Evolutionary conservation across 1,284 basidiomycete genomes (phyloP).

Genomic region (Moesziomyces sp.): DNA sequence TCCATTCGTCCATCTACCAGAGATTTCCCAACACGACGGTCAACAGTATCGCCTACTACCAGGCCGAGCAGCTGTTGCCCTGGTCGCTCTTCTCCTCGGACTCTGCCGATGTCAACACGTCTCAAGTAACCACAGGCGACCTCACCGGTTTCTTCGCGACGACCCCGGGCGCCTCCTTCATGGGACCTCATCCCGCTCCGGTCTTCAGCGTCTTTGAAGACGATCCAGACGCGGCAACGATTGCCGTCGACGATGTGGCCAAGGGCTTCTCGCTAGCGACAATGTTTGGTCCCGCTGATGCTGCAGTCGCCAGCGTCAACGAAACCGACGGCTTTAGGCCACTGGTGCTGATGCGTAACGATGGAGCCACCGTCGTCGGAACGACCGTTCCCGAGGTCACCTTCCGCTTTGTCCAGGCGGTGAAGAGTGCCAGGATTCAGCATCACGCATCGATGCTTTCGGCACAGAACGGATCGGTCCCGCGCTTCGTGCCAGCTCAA

Average conservation of each 20-base stretch:
- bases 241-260: constrained; percentile 27
- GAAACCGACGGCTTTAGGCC: constrained; percentile 34
- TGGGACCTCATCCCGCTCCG: constrained; percentile 34
- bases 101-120: constrained; percentile 2
- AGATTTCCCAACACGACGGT: constrained; percentile 40
- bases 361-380: constrained; percentile 36
- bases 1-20: constrained; percentile 45
- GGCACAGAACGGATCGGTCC: constrained; percentile 3
- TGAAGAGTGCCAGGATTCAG: constrained; percentile 33
- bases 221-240: constrained; percentile 17
- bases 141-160: constrained; percentile 21
- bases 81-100: constrained; percentile 24
- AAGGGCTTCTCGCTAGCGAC: constrained; percentile 26
- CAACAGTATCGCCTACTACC: constrained; percentile 40
- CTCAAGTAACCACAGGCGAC: constrained; percentile 12
- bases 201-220: constrained; percentile 30
- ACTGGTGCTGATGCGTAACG: constrained; percentile 46
- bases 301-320: constrained; percentile 12
- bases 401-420: constrained; percentile 37
- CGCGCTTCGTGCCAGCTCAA: constrained; percentile 18
- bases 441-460: constrained; percentile 10
- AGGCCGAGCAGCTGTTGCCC: constrained; percentile 34
- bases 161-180: constrained; percentile 23
- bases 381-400: constrained; percentile 31
- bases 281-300: constrained; percentile 18